Percentiles rank a stretch among this genome's conserved stretches.
Conservation (phyloP, 139 green algal genomes). For the Closterium sp. region DNA sequence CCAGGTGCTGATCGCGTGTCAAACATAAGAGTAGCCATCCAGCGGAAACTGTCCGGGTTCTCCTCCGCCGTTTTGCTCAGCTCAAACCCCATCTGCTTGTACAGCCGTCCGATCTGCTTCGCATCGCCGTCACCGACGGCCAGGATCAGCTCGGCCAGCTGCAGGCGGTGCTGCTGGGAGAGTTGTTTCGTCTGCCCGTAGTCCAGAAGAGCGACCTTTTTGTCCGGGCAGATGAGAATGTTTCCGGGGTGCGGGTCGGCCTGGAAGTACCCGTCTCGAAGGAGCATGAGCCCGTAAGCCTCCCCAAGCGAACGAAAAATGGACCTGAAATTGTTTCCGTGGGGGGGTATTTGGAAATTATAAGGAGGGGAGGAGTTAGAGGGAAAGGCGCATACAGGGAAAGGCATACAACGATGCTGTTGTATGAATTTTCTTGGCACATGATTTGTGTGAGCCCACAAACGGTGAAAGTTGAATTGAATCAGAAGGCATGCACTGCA, state of each 20-base stretch:
- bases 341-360: no score
- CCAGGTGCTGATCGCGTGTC: slow-evolving; percentile 72
- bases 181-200: slow-evolving; percentile 95
- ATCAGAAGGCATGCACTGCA: no score
- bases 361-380: not conserved
- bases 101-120: slow-evolving; percentile 14
- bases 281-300: slow-evolving; percentile 92
- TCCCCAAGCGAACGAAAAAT: slow-evolving; percentile 71
- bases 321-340: no score
- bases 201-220: slow-evolving; percentile 77
- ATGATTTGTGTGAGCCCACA: no score
- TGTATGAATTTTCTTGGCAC: no score
- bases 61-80: slow-evolving; percentile 62
- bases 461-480: no score
- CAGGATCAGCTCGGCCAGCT: slow-evolving; percentile 77
- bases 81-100: slow-evolving; percentile 67
- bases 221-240: slow-evolving; percentile 46
- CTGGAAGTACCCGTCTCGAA: slow-evolving; percentile 87
- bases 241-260: slow-evolving; percentile 67
- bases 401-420: no score
- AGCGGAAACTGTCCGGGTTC: slow-evolving; percentile 39
- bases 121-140: slow-evolving; percentile 56
- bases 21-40: slow-evolving; percentile 93
- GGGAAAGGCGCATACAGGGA: not conserved
- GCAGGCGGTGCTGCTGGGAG: slow-evolving; percentile 58